Evolutionary conservation across 2,329 filamentous ascomycete genomes (phyloP).

Genomic region (Monilinia aucupariae): DNA sequence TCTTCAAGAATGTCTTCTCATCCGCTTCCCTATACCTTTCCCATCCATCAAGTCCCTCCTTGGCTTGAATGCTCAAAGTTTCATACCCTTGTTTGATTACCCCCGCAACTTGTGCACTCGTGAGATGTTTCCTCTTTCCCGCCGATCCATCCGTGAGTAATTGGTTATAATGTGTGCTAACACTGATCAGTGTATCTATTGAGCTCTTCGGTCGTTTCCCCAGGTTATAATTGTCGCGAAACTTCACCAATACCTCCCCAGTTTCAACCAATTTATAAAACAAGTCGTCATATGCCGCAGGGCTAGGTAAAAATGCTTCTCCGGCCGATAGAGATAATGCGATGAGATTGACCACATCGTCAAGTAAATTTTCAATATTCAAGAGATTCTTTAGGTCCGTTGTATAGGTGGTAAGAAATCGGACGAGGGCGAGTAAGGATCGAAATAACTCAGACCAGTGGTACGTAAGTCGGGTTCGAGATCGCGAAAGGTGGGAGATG

Average conservation of each 20-base stretch:
- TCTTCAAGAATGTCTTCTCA: conserved; percentile 78
- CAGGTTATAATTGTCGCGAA: conserved; percentile 69
- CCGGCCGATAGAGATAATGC: conserved; percentile 80
- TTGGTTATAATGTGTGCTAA: conserved; percentile 80
- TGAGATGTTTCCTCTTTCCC: conserved; percentile 58
- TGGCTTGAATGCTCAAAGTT: conserved; percentile 83
- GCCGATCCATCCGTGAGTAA: conserved; percentile 60
- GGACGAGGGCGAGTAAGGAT: conserved; percentile 77
- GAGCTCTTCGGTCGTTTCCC: conserved; percentile 57
- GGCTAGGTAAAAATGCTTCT: conserved; percentile 83
- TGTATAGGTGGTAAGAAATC: conserved; percentile 84
- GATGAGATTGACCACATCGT: conserved; percentile 73
- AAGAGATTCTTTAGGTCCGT: conserved; percentile 65
- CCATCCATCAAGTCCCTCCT: conserved; percentile 81
- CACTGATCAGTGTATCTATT: conserved; percentile 77
- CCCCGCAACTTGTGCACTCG: conserved; percentile 75
- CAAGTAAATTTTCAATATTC: conserved; percentile 68
- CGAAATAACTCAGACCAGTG: conserved; percentile 97
- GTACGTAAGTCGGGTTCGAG: conserved; percentile 74
- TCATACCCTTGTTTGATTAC: conserved; percentile 97
- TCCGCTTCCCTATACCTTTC: conserved; percentile 82
- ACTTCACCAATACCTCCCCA: conserved; percentile 74
- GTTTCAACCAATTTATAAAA: conserved; percentile 98
- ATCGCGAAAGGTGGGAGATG: conserved; percentile 76
- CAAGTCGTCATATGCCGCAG: conserved; percentile 85